Conservation (phyloP, 176 grass and related monocot genomes). For the Triticum monococcum region DNA sequence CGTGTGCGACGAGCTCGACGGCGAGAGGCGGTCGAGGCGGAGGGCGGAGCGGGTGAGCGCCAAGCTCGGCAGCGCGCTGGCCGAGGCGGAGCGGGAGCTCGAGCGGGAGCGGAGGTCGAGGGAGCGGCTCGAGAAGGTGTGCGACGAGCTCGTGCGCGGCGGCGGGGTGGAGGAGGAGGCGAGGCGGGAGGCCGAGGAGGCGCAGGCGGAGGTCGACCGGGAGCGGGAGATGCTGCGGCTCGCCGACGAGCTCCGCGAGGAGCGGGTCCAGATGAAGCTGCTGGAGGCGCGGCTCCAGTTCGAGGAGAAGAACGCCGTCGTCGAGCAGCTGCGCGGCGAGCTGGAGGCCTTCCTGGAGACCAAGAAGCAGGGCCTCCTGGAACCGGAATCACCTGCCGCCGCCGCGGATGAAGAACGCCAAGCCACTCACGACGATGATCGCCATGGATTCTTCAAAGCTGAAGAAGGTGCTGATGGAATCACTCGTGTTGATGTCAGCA, state of each 20-base stretch:
- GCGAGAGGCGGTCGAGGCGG: constrained; percentile 52
- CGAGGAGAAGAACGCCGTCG: constrained; percentile 80
- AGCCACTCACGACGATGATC: neutral
- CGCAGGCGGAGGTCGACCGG: constrained; percentile 60
- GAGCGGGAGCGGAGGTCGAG: constrained; percentile 60
- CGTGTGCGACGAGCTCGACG: constrained; percentile 47
- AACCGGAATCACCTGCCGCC: constrained; percentile 3
- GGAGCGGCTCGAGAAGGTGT: constrained; percentile 56
- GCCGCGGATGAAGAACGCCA: neutral
- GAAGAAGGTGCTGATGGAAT: constrained; percentile 15
- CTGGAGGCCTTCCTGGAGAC: constrained; percentile 55
- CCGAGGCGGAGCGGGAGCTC: constrained; percentile 44
- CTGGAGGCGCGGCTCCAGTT: constrained; percentile 74
- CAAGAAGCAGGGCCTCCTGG: constrained; percentile 1
- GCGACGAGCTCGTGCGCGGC: constrained; percentile 53
- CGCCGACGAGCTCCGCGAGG: constrained; percentile 80
- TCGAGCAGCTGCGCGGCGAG: constrained; percentile 65
- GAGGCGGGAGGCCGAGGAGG: constrained; percentile 42
- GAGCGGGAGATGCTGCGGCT: constrained; percentile 80
- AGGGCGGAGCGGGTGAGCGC: constrained; percentile 54
- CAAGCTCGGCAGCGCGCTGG: constrained; percentile 57
- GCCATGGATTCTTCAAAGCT: neutral
- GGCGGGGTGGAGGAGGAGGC: constrained; percentile 60
- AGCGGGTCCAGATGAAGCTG: constrained; percentile 89
- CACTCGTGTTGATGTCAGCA: constrained; percentile 6